phyloP scores from a whole-genome alignment of 208 protist species.

The Leishmania tropica region DNA sequence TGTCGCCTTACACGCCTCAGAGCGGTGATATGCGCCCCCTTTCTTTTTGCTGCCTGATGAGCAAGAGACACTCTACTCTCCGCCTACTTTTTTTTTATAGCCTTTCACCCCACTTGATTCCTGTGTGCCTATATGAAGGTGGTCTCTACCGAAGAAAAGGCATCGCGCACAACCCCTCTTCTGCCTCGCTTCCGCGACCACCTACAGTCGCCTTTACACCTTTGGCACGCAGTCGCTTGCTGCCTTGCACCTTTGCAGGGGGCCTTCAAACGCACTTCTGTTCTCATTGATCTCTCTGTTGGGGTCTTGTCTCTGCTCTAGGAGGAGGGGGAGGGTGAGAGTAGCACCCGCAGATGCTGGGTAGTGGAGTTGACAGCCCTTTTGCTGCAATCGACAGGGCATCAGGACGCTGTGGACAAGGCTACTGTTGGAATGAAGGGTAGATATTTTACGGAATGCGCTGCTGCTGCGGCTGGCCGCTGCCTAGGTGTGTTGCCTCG shows the following conservation, averaged over 20 bases:
- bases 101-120: not conserved
- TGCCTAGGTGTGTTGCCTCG: not conserved
- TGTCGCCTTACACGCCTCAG: not conserved
- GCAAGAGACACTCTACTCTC: not conserved
- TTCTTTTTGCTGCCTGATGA: not conserved
- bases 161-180: not conserved
- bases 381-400: not conserved
- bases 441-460: not conserved
- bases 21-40: not conserved
- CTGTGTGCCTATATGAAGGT: not conserved
- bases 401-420: not conserved
- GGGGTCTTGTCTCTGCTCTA: not conserved
- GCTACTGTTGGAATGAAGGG: not conserved
- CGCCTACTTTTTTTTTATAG: not conserved
- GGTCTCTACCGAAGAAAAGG: not conserved
- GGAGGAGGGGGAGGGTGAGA: not conserved
- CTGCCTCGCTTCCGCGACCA: not conserved
- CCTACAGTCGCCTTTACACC: not conserved
- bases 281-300: not conserved
- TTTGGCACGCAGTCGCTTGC: not conserved
- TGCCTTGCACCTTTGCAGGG: not conserved
- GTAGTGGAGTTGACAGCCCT: not conserved
- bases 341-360: not conserved
- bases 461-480: not conserved
- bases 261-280: not conserved